A percentile compares a stretch with the other conserved stretches of the same genome.
These are phyloP conservation scores for Malbranchea cinnamomea DNA, from an alignment of 2,329 filamentous ascomycete species.

Conservation along the genomic window DNA sequence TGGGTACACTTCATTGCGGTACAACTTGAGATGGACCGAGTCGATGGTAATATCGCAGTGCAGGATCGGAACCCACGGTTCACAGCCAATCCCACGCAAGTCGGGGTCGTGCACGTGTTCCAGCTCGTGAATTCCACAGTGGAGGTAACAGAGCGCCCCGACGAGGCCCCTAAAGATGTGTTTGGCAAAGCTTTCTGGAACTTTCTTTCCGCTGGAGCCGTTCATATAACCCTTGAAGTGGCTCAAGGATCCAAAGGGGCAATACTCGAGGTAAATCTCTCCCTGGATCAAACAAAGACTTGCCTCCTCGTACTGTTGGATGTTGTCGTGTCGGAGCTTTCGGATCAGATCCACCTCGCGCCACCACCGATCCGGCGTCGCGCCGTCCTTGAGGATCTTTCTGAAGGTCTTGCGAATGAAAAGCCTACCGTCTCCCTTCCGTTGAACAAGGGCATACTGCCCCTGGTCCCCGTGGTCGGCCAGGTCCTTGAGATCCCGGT, in stretches of 20 bases:
- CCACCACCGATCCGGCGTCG: slow-evolving; percentile 5
- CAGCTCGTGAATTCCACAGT: slow-evolving; percentile 7
- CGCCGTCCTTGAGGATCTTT: neutral
- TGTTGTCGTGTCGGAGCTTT: slow-evolving; percentile 6
- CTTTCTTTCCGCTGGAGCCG: neutral
- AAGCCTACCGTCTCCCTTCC: slow-evolving; percentile 3
- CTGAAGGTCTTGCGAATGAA: slow-evolving; percentile 6
- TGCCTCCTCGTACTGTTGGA: slow-evolving; percentile 7
- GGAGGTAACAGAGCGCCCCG: slow-evolving; percentile 9
- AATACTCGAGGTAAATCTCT: slow-evolving; percentile 12
- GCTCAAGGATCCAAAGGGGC: slow-evolving; percentile 8
- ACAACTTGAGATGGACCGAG: slow-evolving; percentile 5
- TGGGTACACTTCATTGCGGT: slow-evolving; percentile 3
- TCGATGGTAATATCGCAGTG: slow-evolving; percentile 13
- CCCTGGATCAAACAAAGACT: slow-evolving; percentile 2
- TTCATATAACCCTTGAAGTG: slow-evolving; percentile 6
- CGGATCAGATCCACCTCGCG: slow-evolving; percentile 4
- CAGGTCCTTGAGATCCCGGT: slow-evolving; percentile 2
- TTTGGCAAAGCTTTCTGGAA: slow-evolving; percentile 10
- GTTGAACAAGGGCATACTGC: slow-evolving; percentile 3
- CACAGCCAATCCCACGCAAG: neutral
- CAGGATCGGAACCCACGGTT: slow-evolving; percentile 9
- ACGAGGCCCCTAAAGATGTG: slow-evolving; percentile 8
- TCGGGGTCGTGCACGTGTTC: slow-evolving; percentile 2
- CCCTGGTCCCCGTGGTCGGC: neutral